phyloP scores from a whole-genome alignment of 1,284 basidiomycete species.

The Melanopsichium pennsylvanicum region DNA sequence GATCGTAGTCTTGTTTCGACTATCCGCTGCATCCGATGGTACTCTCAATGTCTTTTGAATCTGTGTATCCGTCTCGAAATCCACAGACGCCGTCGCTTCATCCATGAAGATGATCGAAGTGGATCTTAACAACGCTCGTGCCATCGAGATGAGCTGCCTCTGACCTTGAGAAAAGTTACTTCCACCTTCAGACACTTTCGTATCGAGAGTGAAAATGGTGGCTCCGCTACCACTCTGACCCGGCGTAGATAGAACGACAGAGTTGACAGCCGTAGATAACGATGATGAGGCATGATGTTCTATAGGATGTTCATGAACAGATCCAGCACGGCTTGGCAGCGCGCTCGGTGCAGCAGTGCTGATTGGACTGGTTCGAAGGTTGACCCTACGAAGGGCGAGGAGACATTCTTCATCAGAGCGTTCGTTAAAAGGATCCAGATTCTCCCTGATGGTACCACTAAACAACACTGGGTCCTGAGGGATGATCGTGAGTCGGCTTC shows the following conservation, averaged over 20 bases:
- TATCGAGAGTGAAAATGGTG: constrained; percentile 35
- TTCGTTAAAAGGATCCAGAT: constrained; percentile 53
- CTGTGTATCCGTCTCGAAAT: constrained; percentile 51
- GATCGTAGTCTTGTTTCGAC: constrained; percentile 71
- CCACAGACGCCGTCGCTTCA: constrained; percentile 63
- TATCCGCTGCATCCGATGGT: constrained; percentile 13
- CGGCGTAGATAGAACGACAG: neutral
- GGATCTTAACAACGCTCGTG: constrained; percentile 55
- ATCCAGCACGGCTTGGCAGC: constrained; percentile 18
- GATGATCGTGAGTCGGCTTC: constrained; percentile 70
- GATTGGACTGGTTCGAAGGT: constrained; percentile 25
- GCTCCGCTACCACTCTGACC: neutral
- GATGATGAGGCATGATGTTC: constrained; percentile 11
- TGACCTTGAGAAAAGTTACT: constrained; percentile 62
- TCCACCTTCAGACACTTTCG: constrained; percentile 59
- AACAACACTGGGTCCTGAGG: constrained; percentile 66
- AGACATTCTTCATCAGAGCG: constrained; percentile 48
- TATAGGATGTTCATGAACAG: constrained; percentile 5
- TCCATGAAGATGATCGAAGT: constrained; percentile 63
- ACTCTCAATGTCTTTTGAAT: constrained; percentile 81
- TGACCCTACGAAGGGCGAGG: constrained; percentile 37
- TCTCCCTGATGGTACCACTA: constrained; percentile 54
- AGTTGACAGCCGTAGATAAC: constrained; percentile 18
- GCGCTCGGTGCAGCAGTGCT: constrained; percentile 24
- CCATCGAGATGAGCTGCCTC: constrained; percentile 61